Conservation (phyloP, 164 flowering plant genomes). For the Berberis thunbergii region DNA sequence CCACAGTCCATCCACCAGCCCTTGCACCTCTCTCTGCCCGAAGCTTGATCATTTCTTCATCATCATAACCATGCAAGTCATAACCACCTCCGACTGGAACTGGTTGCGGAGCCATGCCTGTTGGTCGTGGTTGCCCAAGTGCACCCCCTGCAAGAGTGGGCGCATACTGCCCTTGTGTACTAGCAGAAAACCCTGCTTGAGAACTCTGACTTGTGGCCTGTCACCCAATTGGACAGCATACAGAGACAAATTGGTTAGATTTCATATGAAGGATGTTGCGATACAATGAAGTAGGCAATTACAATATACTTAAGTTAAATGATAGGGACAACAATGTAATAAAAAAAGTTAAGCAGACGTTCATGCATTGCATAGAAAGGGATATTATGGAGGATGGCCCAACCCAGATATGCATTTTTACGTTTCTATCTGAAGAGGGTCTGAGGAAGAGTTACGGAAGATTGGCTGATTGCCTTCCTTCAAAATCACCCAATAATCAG, state of each 20-base stretch:
- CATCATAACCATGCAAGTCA: constrained; percentile 43
- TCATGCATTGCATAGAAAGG: too few species aligned
- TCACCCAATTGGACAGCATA: background rate
- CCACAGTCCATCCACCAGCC: constrained; percentile 88
- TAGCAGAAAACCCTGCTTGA: constrained; percentile 31
- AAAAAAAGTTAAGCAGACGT: too few species aligned
- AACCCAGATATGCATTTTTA: too few species aligned
- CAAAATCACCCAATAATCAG: too few species aligned
- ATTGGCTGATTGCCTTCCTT: too few species aligned
- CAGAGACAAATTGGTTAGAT: background rate
- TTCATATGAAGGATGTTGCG: too few species aligned
- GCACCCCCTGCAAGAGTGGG: constrained; percentile 64
- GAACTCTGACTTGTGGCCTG: constrained; percentile 40
- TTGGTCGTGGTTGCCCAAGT: constrained; percentile 70
- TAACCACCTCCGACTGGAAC: constrained; percentile 44
- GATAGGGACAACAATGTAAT: too few species aligned
- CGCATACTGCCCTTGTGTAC: constrained; percentile 63
- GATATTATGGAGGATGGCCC: too few species aligned
- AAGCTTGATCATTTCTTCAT: constrained; percentile 64
- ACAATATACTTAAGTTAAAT: too few species aligned
- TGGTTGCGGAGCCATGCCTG: constrained; percentile 67
- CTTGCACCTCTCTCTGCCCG: constrained; percentile 66
- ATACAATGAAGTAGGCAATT: too few species aligned
- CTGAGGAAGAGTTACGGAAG: too few species aligned
- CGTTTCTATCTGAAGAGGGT: too few species aligned